These are phyloP conservation scores for Debaryomyces singareniensis DNA, from an alignment of 1,139 yeast species.

Conservation along the genomic window DNA sequence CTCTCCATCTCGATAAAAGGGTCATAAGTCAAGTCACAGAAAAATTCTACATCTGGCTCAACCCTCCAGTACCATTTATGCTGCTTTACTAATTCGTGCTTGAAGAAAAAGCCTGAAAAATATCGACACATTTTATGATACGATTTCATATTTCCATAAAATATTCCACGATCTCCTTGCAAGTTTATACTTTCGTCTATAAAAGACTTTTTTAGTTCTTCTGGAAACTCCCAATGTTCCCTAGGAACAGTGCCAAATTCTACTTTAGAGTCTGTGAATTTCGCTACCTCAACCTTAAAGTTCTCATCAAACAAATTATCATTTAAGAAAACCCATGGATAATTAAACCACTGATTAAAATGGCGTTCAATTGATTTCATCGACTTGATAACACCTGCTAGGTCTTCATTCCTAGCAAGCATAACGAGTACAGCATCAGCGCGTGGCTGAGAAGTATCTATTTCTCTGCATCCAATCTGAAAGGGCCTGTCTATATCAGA, in stretches of 20 bases:
- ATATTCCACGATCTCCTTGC: conserved; percentile 75
- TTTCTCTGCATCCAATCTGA: conserved; percentile 46
- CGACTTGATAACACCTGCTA: conserved; percentile 61
- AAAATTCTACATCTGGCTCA: conserved; percentile 85
- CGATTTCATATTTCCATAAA: conserved; percentile 74
- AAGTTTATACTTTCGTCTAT: conserved; percentile 51
- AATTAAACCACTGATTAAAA: conserved; percentile 84
- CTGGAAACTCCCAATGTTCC: conserved; percentile 57
- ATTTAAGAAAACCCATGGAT: conserved; percentile 85
- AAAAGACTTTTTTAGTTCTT: conserved; percentile 21
- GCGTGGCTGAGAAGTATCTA: conserved; percentile 20
- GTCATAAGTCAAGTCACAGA: conserved; percentile 85
- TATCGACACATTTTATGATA: conserved; percentile 72
- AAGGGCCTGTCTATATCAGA: conserved; percentile 39
- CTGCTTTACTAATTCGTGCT: conserved; percentile 60
- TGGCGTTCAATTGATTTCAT: conserved; percentile 73
- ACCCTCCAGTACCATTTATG: conserved; percentile 93
- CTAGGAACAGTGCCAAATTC: conserved; percentile 64
- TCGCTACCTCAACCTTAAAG: conserved; percentile 46
- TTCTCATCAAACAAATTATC: conserved; percentile 65
- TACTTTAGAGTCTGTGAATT: conserved; percentile 50
- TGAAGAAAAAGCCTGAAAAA: conserved; percentile 71
- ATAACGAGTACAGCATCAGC: conserved; percentile 84
- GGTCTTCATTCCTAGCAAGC: conserved; percentile 69
- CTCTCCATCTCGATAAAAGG: conserved; percentile 79